Percentiles rank a stretch among this genome's conserved stretches.
phyloP scores from a whole-genome alignment of 129 eudicot species.

The Centaurea solstitialis region DNA sequence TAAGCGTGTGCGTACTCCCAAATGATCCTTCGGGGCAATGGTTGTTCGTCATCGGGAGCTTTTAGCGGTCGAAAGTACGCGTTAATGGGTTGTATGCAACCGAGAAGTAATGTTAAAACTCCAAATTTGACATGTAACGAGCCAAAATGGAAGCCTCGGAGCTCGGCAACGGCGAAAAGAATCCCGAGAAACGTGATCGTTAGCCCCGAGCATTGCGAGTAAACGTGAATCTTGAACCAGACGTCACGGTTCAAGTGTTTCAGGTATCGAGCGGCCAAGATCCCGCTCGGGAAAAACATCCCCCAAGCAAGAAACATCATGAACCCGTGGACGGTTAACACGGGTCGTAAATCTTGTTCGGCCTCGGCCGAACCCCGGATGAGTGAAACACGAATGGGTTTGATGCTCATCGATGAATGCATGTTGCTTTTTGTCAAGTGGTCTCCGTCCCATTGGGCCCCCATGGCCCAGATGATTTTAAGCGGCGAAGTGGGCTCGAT shows the following conservation, averaged over 20 bases:
- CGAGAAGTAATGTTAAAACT: constrained; percentile 59
- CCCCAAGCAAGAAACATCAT: constrained; percentile 99
- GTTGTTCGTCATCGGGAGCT: constrained; percentile 52
- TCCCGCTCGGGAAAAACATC: constrained; percentile 79
- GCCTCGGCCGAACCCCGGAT: constrained; percentile 86
- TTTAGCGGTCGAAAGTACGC: constrained; percentile 82
- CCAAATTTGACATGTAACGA: constrained; percentile 87
- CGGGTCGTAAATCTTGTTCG: constrained; percentile 83
- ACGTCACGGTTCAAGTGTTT: constrained; percentile 73
- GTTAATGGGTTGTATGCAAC: constrained; percentile 68
- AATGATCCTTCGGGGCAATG: constrained; percentile 42
- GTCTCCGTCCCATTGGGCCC: constrained; percentile 71
- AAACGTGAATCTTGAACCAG: constrained; percentile 85
- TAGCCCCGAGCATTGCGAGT: constrained; percentile 88
- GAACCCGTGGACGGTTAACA: constrained; percentile 88
- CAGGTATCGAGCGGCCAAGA: constrained; percentile 79
- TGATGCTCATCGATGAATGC: constrained; percentile 76
- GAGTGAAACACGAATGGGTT: constrained; percentile 70
- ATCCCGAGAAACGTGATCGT: constrained; percentile 76
- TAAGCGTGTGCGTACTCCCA: constrained; percentile 85
- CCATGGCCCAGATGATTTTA: constrained; percentile 92
- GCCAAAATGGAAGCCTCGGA: constrained; percentile 56
- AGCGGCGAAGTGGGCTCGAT: constrained; percentile 85
- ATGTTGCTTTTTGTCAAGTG: constrained; percentile 68
- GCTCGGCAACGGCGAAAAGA: constrained; percentile 93